Percentiles rank a stretch among this genome's conserved stretches.
These are phyloP conservation scores for Royoungia palumana DNA, from an alignment of 768 basidiomycete genomes.

Conservation along the genomic window DNA sequence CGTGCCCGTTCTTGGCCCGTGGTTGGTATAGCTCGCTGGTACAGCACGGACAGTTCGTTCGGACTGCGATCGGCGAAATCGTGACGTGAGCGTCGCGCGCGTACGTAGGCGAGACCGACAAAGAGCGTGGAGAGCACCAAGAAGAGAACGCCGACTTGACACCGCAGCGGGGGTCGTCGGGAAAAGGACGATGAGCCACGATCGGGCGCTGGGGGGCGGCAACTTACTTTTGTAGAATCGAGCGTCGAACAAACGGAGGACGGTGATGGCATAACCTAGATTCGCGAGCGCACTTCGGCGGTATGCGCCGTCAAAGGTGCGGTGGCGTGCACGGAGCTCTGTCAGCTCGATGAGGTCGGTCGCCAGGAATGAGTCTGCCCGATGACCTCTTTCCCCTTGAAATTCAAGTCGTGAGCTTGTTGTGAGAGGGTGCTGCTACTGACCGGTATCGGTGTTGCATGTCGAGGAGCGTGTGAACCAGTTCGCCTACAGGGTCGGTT, in stretches of 20 bases:
- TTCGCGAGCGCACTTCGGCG: slow-evolving; percentile 69
- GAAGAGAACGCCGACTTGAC: slow-evolving; percentile 57
- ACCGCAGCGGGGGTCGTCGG: not conserved
- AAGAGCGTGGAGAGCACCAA: slow-evolving; percentile 59
- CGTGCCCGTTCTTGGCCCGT: slow-evolving; percentile 59
- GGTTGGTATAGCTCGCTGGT: slow-evolving; percentile 45
- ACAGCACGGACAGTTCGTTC: slow-evolving; percentile 25
- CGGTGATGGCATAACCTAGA: slow-evolving; percentile 68
- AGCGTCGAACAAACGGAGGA: slow-evolving; percentile 75
- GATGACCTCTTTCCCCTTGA: slow-evolving; percentile 42
- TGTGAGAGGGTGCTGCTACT: too few species aligned
- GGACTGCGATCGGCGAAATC: slow-evolving; percentile 69
- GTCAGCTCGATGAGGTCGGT: slow-evolving; percentile 58
- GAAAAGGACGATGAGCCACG: not conserved
- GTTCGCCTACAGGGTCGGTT: slow-evolving; percentile 8
- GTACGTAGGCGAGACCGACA: slow-evolving; percentile 53
- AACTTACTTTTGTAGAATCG: slow-evolving; percentile 66
- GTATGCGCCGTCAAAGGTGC: slow-evolving; percentile 85
- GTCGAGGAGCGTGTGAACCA: slow-evolving; percentile 14
- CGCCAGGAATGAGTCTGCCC: slow-evolving; percentile 48
- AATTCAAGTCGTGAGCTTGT: not conserved
- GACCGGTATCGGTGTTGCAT: slow-evolving; percentile 28
- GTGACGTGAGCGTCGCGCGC: slow-evolving; percentile 64
- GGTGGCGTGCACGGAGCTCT: slow-evolving; percentile 74
- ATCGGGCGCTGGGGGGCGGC: too few species aligned